Evolutionary conservation across 257 asterid genomes (phyloP), one percentile per base, ranked within the genome.

Genomic region (Echites panduratus): DNA sequence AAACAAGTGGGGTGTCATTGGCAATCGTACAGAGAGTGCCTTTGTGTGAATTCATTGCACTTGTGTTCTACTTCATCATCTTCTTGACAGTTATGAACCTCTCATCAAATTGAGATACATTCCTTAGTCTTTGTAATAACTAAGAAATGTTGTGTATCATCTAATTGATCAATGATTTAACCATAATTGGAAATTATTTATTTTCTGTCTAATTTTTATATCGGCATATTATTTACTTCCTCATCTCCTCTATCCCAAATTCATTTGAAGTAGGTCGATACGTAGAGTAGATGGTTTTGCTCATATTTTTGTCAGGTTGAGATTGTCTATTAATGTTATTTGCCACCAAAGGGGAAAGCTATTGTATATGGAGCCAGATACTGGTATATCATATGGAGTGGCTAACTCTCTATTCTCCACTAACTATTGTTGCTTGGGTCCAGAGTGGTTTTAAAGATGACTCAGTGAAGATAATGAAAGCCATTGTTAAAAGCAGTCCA

Each of bases 401-500:
- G 17, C 10, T 29, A 11, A 29, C 24, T 54, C 27, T 19, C 38
- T 16, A 17, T 67, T 9, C 52, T 52, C 43, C 11, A n/a, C 45
- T 66, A 19, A 29, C 66, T 35, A 29, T 62, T 63, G 5, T 45
- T 26, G 27, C 4, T 44, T 56, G 48, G 12, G 16, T 57, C 80
- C 83, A 93, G 98, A 80, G 92, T 75, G 97, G 98, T 41, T 93
- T 93, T 79, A 87, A 84, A 61, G 97, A 90, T 67, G 95, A 90
- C 43, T 89, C 98, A 0, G 76, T 87, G 76, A 86, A 68, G 78
- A 81, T 89, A 75, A 90, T 88, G 98, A 93, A 69, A 85, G 49
- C 75, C 26, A 89, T 93, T 48, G 82, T 81, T 29, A 85, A 78
- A 77, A 73, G 43, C 80, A 88, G 79, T 70, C 70, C 76, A 62